Base-by-base conservation (phyloP, 2,329 filamentous ascomycete genomes). In the Botryotinia calthae region DNA sequence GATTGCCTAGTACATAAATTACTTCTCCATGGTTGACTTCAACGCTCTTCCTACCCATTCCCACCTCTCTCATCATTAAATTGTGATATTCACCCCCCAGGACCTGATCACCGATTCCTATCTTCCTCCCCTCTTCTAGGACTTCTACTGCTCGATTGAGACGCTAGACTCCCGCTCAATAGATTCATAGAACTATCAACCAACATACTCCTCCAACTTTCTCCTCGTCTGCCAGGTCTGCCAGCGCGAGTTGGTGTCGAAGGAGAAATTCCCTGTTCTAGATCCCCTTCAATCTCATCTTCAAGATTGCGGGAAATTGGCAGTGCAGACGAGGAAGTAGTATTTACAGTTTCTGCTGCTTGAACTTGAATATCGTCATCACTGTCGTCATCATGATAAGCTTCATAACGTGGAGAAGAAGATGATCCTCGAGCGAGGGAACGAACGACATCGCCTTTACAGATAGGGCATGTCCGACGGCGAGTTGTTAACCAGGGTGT, bases 401-500 rank as follows among this genome's bases (percentile, higher is more conserved):
- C 71, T 54, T 81, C 79, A 62, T 80, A 81, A 8, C 79, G 76
- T 34, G 79, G 77, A 70, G 74, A 77, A 9, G 79, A 79, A 44
- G 79, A 75, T 6, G 78, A 78, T 31, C 78, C 79, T 71, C 84
- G 86, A 28, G 89, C 87, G 76, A 94, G 82, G 14, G 88, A 90
- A 44, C 88, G 85, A 25, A 99, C 95, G 51, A 99, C 96, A 80
- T 99, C 96, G 66, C 95, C 94, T 84, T 99, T 99, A 85, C 96
- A 99, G 74, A 99, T 98, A 0, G 96, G 96, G 79, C 96, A 99
- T n/a, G 96, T 99, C 75, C 96, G 91, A 76, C 96, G 92, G 66
- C 95, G 91, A 25, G 95, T 98, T 0, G 95, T 98, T 70, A 99
- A 86, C 96, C 96, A 99, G 2, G 96, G 96, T 7, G 96, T 98